Percentiles rank a stretch among this genome's conserved stretches.
phyloP scores from a whole-genome alignment of 2,329 filamentous ascomycete species.

The Sphaerostilbella broomeana region DNA sequence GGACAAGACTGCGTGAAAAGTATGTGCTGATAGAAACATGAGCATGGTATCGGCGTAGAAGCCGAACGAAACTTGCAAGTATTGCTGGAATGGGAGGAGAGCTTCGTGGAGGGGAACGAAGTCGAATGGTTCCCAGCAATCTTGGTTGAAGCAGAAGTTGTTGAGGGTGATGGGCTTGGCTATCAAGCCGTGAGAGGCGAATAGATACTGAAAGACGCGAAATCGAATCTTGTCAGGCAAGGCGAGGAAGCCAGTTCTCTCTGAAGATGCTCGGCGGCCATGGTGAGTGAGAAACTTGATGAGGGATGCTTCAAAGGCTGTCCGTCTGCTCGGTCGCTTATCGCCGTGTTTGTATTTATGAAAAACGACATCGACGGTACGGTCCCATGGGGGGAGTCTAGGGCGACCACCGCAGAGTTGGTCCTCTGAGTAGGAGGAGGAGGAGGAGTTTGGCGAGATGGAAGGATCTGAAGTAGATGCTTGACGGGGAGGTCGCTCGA shows the following conservation, averaged over 20 bases:
- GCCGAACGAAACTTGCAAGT: constrained; percentile 26
- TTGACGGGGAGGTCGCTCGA: constrained; percentile 5
- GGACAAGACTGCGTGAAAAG: constrained; percentile 34
- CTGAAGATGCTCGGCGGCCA: constrained; percentile 7
- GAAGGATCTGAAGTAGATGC: constrained; percentile 1
- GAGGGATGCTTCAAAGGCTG: constrained; percentile 18
- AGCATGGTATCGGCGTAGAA: constrained; percentile 33
- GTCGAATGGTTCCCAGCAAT: constrained; percentile 30
- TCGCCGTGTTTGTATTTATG: constrained; percentile 18
- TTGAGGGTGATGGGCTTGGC: constrained; percentile 26
- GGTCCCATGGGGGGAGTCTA: constrained; percentile 29
- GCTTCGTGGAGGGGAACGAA: constrained; percentile 26
- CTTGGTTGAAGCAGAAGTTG: constrained; percentile 19
- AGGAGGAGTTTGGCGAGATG: not conserved
- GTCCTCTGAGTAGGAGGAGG: not conserved
- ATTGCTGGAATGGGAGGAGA: constrained; percentile 20
- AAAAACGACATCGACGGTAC: constrained; percentile 31
- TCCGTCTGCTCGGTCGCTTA: not conserved
- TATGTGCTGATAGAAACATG: constrained; percentile 27
- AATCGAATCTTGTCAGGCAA: constrained; percentile 19
- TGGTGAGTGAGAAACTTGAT: constrained; percentile 19
- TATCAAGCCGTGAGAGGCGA: constrained; percentile 9
- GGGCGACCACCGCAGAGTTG: not conserved
- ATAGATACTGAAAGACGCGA: constrained; percentile 23
- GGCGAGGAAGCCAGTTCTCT: not conserved